Evolutionary conservation across 495 filamentous ascomycete genomes (phyloP), one percentile per base, ranked within the genome.

Genomic region (Xylaria intraflava): DNA sequence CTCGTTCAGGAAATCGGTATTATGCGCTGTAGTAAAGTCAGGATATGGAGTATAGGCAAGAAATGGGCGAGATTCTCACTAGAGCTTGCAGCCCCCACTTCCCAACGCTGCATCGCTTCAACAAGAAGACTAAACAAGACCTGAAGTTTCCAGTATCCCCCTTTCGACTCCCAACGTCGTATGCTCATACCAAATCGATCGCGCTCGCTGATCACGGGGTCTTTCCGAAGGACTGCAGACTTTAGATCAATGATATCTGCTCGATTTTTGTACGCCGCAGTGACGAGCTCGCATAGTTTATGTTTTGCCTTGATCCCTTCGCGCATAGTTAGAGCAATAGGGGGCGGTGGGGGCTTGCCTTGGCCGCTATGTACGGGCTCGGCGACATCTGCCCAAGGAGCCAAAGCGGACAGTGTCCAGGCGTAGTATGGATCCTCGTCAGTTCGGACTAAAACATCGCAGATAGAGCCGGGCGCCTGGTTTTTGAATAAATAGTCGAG

Each of bases 221-320:
- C 64, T 1, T 75, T 65, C 10, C 64, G 46, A 14, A 65, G 55
- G 4, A 80, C 70, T 0, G 76, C 70, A 14, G 77, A 66, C 57
- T 87, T 87, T 6, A 82, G 63, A 17, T 67, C 64, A 6, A 80
- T 69, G 22, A 96, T 86, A n/a, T 80, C 72, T 2, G 68, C 55
- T 36, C 75, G 72, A 53, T 89, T 71, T 12, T 63, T 65, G 41
- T 85, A 79, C 8, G 87, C 81, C 26, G 80, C 80, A 4, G 76
- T 74, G n/a, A 95, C 67, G 8, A 90, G 60, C 35, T 78, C 80
- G 27, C 73, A 76, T 0, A 86, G 70, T 65, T 86, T 94, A 57
- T 88, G 93, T 10, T 85, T 76, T 8, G 83, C 78, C 56, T 85
- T 90, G 57, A 96, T 81, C 7, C 92, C 89, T 65, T 95, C 90